phyloP scores from a whole-genome alignment of 164 flowering plant genomes.

The Nelumbo lutea region DNA sequence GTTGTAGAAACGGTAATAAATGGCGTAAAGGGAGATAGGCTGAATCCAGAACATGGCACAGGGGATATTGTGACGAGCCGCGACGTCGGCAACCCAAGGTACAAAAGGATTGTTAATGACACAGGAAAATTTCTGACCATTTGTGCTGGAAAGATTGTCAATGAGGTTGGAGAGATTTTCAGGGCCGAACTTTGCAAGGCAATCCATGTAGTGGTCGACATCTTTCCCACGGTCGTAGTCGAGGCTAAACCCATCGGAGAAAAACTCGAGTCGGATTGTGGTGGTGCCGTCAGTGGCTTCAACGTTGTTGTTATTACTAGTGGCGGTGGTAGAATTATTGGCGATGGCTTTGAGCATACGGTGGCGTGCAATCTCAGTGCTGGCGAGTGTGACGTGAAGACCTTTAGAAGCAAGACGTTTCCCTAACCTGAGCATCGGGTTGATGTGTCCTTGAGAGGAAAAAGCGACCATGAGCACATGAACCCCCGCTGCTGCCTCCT shows the following conservation, averaged over 20 bases:
- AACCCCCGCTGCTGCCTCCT: constrained; percentile 3
- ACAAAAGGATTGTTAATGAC: constrained; percentile 28
- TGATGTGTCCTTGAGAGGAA: too few species aligned
- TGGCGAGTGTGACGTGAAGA: too few species aligned
- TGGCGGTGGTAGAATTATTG: constrained; percentile 14
- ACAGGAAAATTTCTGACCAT: constrained; percentile 17
- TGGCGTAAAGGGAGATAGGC: constrained; percentile 24
- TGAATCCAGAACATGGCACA: constrained; percentile 39
- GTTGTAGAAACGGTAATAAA: constrained; percentile 29
- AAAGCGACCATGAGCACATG: constrained; percentile 22
- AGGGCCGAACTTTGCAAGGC: constrained; percentile 19
- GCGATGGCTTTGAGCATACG: constrained; percentile 11
- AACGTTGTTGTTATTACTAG: too few species aligned
- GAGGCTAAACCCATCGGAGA: constrained; percentile 34
- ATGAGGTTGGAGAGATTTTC: constrained; percentile 23
- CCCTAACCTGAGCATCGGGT: too few species aligned
- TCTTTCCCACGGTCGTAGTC: constrained; percentile 21
- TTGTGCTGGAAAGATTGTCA: neutral
- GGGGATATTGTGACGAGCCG: constrained; percentile 24
- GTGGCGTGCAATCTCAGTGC: constrained; percentile 4
- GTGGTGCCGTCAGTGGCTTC: constrained; percentile 5
- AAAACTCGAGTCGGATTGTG: constrained; percentile 23
- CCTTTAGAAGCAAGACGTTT: too few species aligned
- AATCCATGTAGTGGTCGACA: constrained; percentile 21
- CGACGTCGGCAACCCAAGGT: constrained; percentile 31